phyloP scores from a whole-genome alignment of 1,139 yeast species.

The Spencermartinsiella ligniputridi region DNA sequence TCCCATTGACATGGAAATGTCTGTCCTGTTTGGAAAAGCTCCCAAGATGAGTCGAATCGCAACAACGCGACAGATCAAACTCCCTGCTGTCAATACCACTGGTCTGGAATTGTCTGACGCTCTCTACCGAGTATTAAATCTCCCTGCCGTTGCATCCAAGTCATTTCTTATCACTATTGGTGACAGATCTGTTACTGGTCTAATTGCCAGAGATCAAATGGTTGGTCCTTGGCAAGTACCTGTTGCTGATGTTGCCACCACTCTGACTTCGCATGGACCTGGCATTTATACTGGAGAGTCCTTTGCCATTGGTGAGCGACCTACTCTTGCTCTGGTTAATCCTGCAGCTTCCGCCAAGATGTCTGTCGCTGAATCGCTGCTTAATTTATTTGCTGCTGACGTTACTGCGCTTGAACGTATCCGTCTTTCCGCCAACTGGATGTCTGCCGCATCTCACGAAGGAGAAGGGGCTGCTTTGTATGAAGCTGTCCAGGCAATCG shows the following conservation, averaged over 20 bases:
- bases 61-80: slow-evolving; percentile 53
- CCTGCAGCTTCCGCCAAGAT: slow-evolving; percentile 97
- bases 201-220: slow-evolving; percentile 96
- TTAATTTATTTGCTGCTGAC: slow-evolving; percentile 89
- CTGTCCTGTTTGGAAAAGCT: slow-evolving; percentile 93
- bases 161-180: slow-evolving; percentile 94
- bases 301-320: slow-evolving; percentile 96
- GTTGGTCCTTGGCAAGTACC: slow-evolving; percentile 99
- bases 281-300: slow-evolving; percentile 88
- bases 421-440: slow-evolving; percentile 96
- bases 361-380: slow-evolving; percentile 91
- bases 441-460: slow-evolving; percentile 93
- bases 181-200: slow-evolving; percentile 94
- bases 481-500: slow-evolving; percentile 96
- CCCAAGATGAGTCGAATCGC: slow-evolving; percentile 92
- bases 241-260: slow-evolving; percentile 98
- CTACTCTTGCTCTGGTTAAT: slow-evolving; percentile 80
- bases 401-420: slow-evolving; percentile 69
- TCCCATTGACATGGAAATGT: slow-evolving; percentile 96
- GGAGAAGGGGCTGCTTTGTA: slow-evolving; percentile 96
- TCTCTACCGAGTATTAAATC: slow-evolving; percentile 71
- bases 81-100: slow-evolving; percentile 47
- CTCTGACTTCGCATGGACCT: slow-evolving; percentile 84
- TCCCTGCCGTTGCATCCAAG: slow-evolving; percentile 96
- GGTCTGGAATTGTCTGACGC: slow-evolving; percentile 47